Conservation (phyloP, 441 rosid genomes). For the Pelargonium citronellum region DNA sequence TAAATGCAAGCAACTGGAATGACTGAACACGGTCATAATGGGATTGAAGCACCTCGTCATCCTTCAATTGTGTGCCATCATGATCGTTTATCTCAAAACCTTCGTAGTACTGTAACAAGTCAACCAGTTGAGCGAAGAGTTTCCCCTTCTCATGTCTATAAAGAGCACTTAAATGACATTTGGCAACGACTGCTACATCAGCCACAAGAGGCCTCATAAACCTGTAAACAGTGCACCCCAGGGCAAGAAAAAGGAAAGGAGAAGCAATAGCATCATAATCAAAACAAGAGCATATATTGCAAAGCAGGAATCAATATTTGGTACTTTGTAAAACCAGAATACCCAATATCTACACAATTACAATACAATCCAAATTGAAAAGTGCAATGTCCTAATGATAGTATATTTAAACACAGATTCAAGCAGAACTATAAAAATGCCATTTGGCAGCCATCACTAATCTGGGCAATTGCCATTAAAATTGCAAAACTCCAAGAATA, state of each 20-base stretch:
- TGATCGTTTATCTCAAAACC: constrained; percentile 97
- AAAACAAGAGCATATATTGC: constrained; percentile 10
- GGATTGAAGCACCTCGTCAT: constrained; percentile 85
- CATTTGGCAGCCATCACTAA: not conserved
- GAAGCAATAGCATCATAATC: constrained; percentile 9
- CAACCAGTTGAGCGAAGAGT: constrained; percentile 89
- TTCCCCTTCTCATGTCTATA: constrained; percentile 82
- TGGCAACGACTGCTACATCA: constrained; percentile 89
- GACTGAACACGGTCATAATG: constrained; percentile 86
- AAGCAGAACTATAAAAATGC: not conserved
- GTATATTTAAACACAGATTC: constrained; percentile 1
- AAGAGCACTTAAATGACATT: constrained; percentile 85
- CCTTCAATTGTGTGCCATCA: constrained; percentile 85
- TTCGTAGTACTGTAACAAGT: constrained; percentile 79
- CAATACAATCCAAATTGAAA: not conserved
- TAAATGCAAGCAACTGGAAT: constrained; percentile 84
- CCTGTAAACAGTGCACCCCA: constrained; percentile 36
- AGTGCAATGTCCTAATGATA: not conserved
- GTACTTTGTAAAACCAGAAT: constrained; percentile 4
- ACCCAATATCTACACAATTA: not conserved
- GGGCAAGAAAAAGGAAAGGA: constrained; percentile 6
- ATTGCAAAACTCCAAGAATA: constrained; percentile 5
- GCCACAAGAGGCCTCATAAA: constrained; percentile 95
- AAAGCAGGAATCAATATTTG: not conserved
- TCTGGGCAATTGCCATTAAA: not conserved